Conservation (phyloP, 306 rosid species). For the Medicago arabica region DNA sequence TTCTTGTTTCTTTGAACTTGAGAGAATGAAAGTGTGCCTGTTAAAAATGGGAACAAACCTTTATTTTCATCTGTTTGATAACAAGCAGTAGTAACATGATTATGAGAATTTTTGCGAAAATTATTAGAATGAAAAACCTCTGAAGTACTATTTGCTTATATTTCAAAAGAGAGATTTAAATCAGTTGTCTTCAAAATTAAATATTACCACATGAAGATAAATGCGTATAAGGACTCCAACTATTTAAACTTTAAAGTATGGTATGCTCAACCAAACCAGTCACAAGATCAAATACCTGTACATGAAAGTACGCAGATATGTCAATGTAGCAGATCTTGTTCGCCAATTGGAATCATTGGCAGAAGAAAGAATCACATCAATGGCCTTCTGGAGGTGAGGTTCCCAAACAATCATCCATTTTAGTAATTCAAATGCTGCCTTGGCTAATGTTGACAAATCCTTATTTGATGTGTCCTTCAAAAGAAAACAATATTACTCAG, state of each 20-base stretch:
- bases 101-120: constrained; percentile 32
- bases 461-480: constrained; percentile 95
- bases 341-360: constrained; percentile 94
- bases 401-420: constrained; percentile 94
- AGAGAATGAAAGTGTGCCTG: constrained; percentile 95
- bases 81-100: constrained; percentile 19
- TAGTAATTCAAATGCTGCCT: constrained; percentile 86
- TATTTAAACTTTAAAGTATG: constrained; percentile 27
- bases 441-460: constrained; percentile 93
- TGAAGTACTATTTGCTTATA: neutral
- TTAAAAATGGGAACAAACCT: constrained; percentile 38
- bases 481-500: constrained; percentile 46
- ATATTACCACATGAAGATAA: constrained; percentile 11
- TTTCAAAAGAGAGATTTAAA: constrained; percentile 29
- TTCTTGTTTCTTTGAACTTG: constrained; percentile 68
- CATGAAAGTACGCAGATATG: constrained; percentile 94
- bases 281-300: constrained; percentile 69
- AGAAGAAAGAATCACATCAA: constrained; percentile 83
- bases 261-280: constrained; percentile 36
- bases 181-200: constrained; percentile 22
- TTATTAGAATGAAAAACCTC: constrained; percentile 21
- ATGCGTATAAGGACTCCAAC: constrained; percentile 35
- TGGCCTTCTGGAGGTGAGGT: constrained; percentile 79
- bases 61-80: constrained; percentile 32
- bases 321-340: constrained; percentile 89